Conservation (phyloP, 495 filamentous ascomycete species). For the Aspergillus affinis region DNA sequence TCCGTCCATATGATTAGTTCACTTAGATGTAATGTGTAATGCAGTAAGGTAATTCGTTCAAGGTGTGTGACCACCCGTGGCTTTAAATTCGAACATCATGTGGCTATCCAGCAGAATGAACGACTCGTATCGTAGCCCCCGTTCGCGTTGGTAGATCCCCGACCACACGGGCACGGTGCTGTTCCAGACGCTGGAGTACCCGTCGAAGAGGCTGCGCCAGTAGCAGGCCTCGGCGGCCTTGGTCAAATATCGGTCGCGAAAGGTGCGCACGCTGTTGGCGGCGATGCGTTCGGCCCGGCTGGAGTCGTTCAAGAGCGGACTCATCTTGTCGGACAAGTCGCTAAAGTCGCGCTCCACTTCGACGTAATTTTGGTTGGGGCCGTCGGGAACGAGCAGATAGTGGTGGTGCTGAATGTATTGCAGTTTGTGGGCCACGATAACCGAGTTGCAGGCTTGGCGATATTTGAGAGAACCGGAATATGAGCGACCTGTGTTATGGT, state of each 20-base stretch:
- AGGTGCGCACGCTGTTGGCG: constrained; percentile 52
- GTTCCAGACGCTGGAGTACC: constrained; percentile 47
- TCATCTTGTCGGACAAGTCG: constrained; percentile 53
- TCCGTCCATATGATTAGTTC: too few species aligned
- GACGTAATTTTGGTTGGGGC: constrained; percentile 61
- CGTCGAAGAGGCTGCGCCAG: constrained; percentile 53
- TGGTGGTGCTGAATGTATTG: constrained; percentile 48
- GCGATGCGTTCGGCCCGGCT: constrained; percentile 52
- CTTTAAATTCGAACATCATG: constrained; percentile 33
- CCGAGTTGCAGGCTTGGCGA: constrained; percentile 59
- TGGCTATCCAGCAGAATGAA: constrained; percentile 37
- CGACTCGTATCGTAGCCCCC: constrained; percentile 42
- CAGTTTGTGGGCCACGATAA: constrained; percentile 53
- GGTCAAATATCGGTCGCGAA: constrained; percentile 59
- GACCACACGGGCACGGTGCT: constrained; percentile 28
- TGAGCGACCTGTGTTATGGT: constrained; percentile 42
- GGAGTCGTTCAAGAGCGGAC: constrained; percentile 44
- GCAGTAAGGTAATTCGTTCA: not conserved
- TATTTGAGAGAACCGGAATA: constrained; percentile 61
- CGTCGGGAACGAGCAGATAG: constrained; percentile 40
- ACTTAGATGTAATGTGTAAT: too few species aligned
- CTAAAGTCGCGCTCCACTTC: constrained; percentile 58
- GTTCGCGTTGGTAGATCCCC: constrained; percentile 18
- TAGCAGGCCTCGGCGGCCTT: constrained; percentile 60
- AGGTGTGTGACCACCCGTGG: not conserved